These are phyloP conservation scores for Penicillium paneum DNA, from an alignment of 2,329 filamentous ascomycete genomes.

Conservation along the genomic window DNA sequence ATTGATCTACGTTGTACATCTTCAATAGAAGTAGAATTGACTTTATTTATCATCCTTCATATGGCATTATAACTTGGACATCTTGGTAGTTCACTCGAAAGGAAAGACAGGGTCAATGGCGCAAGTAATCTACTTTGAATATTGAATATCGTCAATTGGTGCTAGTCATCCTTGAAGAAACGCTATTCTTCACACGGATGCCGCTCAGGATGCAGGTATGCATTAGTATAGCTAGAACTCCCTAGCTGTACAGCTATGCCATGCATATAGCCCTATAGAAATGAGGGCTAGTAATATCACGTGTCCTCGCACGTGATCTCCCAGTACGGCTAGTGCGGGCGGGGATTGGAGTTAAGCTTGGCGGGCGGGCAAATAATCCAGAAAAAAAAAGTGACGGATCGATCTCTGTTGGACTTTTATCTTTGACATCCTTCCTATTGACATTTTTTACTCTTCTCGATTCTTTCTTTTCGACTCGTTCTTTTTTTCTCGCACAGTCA, in stretches of 20 bases:
- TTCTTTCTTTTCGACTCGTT: slow-evolving; percentile 8
- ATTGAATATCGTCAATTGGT: background rate
- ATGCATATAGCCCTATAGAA: slow-evolving; percentile 25
- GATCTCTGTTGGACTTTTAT: slow-evolving; percentile 18
- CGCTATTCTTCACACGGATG: background rate
- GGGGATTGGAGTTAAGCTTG: slow-evolving; percentile 29
- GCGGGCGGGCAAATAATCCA: slow-evolving; percentile 23
- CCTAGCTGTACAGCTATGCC: background rate
- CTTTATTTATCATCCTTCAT: too few species aligned
- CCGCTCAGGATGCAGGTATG: background rate
- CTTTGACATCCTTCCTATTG: slow-evolving; percentile 3
- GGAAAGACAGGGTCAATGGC: background rate
- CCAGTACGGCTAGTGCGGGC: slow-evolving; percentile 20
- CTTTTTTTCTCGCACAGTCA: slow-evolving; percentile 12
- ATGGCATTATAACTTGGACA: background rate
- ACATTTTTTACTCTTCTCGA: slow-evolving; percentile 6
- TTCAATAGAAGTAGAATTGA: background rate
- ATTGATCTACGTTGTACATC: background rate
- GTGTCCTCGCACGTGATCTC: slow-evolving; percentile 28
- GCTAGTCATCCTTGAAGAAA: background rate
- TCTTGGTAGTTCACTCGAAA: background rate
- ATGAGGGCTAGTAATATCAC: slow-evolving; percentile 12
- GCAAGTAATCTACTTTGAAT: background rate
- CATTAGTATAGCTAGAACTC: background rate
- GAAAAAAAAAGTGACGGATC: slow-evolving; percentile 31